Evolutionary conservation across 2,329 filamentous ascomycete genomes (phyloP), one percentile per base, ranked within the genome.

Genomic region (Pleurostoma richardsiae): DNA sequence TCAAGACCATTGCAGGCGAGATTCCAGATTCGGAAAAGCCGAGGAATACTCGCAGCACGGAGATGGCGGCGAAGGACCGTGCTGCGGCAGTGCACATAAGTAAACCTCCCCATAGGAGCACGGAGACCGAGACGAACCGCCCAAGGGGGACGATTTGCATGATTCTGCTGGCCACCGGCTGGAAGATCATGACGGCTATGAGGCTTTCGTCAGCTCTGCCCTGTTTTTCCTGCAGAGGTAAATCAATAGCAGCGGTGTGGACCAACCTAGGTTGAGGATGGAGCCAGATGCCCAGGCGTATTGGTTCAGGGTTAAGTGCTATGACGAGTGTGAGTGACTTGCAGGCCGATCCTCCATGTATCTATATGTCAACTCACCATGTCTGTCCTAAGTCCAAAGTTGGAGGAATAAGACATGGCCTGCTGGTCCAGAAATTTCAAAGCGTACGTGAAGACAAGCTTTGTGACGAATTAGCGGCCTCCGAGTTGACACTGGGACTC

Each of bases 111-210:
- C 33, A 36, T n/a, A 36, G 33, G n/a, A 36, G 33, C n/a, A 36
- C 33, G 33, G 33, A 36, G 7, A 36, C 33, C 33, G 33, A 36
- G n/a, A 36, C 33, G 33, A 36, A 36, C 33, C 33, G 33, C n/a
- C 33, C 33, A 36, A 36, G 33, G n/a, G 33, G 33, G 33, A 36
- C 33, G 33, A 36, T 36, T 36, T 36, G 33, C 33, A 36, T 41
- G 26, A 41, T 8, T 28, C 39, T 41, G 27, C 39, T 36, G 33
- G 33, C 33, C 8, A 36, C n/a, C 8, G 33, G 33, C 40, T 48
- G 46, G 29, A 48, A 48, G n/a, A 45, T 31, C 26, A 48, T n/a
- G 19, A 48, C 45, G 26, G 46, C 46, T 48, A 28, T 19, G 42
- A 11, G 19, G 19, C 19, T 19, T 19, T 19, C 19, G 19, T 19